Evolutionary conservation across 2,329 filamentous ascomycete genomes (phyloP).

Genomic region (Pestalotiopsis sp.): DNA sequence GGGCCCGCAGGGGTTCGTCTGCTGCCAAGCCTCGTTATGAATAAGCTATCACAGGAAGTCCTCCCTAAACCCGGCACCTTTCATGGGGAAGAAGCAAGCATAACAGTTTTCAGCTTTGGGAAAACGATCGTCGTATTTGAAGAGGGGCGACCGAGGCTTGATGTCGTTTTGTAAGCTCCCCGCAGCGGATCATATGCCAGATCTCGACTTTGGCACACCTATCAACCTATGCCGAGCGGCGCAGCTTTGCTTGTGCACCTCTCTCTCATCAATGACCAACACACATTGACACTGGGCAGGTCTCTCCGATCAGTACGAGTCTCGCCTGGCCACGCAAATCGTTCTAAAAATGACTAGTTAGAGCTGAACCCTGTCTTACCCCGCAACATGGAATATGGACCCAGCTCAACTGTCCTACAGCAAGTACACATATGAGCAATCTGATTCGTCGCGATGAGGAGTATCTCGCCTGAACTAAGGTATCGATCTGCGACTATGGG

Average conservation of each 20-base stretch:
- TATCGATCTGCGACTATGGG: not conserved
- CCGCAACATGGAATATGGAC: not conserved
- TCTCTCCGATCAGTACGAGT: not conserved
- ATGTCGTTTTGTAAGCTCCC: not conserved
- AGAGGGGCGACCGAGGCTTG: not conserved
- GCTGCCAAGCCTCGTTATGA: not conserved
- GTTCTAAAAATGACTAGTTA: not conserved
- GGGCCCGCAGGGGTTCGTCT: not conserved
- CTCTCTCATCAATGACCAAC: not conserved
- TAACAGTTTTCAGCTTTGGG: not conserved
- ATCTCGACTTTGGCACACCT: not conserved
- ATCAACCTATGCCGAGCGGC: not conserved
- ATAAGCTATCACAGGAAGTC: not conserved
- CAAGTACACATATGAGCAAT: not conserved
- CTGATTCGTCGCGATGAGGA: not conserved
- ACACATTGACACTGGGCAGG: not conserved
- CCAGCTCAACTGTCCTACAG: not conserved
- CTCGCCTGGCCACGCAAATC: not conserved
- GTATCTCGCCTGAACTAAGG: not conserved
- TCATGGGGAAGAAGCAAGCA: not conserved
- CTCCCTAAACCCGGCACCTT: not conserved
- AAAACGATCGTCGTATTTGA: not conserved
- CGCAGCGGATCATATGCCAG: not conserved
- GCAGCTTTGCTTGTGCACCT: not conserved
- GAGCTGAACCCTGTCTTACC: not conserved